Percentiles rank a stretch among this genome's conserved stretches.
These are phyloP conservation scores for Didymella pinodella DNA, from an alignment of 2,329 filamentous ascomycete species.

Conservation along the genomic window DNA sequence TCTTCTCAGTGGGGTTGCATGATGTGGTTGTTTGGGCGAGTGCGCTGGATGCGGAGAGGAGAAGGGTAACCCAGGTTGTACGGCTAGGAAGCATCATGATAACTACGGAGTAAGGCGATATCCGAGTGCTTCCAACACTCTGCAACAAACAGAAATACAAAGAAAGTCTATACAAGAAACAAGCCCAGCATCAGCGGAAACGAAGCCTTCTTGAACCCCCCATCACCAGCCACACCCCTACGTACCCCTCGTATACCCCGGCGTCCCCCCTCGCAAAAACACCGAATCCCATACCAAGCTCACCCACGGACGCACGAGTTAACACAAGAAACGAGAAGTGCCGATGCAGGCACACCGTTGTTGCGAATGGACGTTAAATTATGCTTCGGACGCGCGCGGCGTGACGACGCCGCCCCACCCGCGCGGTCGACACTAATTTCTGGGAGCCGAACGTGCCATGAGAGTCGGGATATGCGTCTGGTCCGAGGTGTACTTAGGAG, in stretches of 20 bases:
- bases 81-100: background rate
- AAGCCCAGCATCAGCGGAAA: too few species aligned
- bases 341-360: conserved; percentile 1
- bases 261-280: too few species aligned
- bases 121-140: background rate
- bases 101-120: background rate
- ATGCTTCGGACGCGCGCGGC: conserved; percentile 11
- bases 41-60: conserved; percentile 18
- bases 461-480: background rate
- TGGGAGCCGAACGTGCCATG: background rate
- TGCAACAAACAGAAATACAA: background rate
- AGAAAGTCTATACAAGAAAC: too few species aligned
- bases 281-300: background rate
- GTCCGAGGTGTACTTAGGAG: background rate
- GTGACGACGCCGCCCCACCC: conserved; percentile 19
- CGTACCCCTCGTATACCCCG: too few species aligned
- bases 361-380: conserved; percentile 6
- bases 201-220: too few species aligned
- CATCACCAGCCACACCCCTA: too few species aligned
- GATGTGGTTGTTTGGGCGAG: conserved; percentile 52
- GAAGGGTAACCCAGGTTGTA: conserved; percentile 10
- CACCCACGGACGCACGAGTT: background rate
- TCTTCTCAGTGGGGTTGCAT: conserved; percentile 51
- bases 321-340: background rate
- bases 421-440: background rate